Evolutionary conservation across 805 yeast genomes (phyloP).

Genomic region (Starmerella tilneyi): DNA sequence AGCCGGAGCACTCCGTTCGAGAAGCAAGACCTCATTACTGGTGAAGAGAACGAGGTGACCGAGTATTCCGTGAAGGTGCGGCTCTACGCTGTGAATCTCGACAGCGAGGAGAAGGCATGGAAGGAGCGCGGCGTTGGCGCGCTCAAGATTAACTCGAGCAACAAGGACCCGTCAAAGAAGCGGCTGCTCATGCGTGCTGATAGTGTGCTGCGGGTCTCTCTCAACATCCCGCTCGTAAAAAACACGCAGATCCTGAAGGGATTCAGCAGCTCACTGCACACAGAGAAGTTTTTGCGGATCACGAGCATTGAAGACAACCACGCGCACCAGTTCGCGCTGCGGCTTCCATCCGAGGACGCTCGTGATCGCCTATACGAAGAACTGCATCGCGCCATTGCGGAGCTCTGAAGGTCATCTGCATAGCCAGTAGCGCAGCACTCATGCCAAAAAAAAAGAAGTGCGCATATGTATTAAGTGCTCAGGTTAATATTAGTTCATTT

Average conservation of each 20-base stretch:
- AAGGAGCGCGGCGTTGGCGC: slow-evolving; percentile 89
- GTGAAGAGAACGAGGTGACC: slow-evolving; percentile 78
- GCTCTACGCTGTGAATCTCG: slow-evolving; percentile 52
- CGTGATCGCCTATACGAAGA: slow-evolving; percentile 48
- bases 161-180: slow-evolving; percentile 32
- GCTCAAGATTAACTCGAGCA: slow-evolving; percentile 57
- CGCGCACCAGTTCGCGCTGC: slow-evolving; percentile 77
- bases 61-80: slow-evolving; percentile 64
- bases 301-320: slow-evolving; percentile 53
- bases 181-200: slow-evolving; percentile 87
- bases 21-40: slow-evolving; percentile 50
- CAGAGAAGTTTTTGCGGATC: slow-evolving; percentile 74
- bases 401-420: neutral
- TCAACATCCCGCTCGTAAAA: slow-evolving; percentile 58
- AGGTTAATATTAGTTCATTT: neutral
- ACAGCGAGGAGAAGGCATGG: slow-evolving; percentile 74
- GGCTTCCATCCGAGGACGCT: slow-evolving; percentile 51
- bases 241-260: slow-evolving; percentile 64
- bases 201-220: slow-evolving; percentile 69
- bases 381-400: slow-evolving; percentile 5
- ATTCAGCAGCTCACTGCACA: slow-evolving; percentile 70
- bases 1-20: slow-evolving; percentile 26
- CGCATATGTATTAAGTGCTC: neutral
- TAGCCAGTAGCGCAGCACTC: neutral
- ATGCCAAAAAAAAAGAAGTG: neutral